phyloP scores from a whole-genome alignment of 192 early-diverging fungal genomes.

The Chytriomyces sp. region DNA sequence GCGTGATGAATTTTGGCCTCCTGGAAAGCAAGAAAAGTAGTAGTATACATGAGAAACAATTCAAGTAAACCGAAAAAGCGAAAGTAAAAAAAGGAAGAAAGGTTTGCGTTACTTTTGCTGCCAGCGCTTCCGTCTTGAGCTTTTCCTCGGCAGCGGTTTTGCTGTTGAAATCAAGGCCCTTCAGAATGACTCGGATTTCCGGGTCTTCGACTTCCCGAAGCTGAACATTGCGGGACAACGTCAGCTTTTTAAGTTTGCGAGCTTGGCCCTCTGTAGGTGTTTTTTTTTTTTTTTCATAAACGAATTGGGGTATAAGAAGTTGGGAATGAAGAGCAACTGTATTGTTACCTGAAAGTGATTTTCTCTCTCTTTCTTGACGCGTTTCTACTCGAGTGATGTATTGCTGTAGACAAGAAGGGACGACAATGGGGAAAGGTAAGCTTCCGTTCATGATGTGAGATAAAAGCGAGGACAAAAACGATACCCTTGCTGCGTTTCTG shows the following conservation, averaged over 20 bases:
- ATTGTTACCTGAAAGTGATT: slow-evolving; percentile 22
- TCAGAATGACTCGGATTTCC: slow-evolving; percentile 35
- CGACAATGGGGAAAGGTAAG: background rate
- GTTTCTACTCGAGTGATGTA: slow-evolving; percentile 29
- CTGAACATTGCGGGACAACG: slow-evolving; percentile 30
- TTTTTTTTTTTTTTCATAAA: background rate
- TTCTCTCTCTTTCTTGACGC: slow-evolving; percentile 31
- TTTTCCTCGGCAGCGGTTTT: slow-evolving; percentile 34
- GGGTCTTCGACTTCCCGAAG: slow-evolving; percentile 38
- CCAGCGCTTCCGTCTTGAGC: slow-evolving; percentile 10
- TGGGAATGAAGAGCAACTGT: background rate
- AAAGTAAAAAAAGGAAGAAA: background rate
- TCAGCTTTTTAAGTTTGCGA: slow-evolving; percentile 32
- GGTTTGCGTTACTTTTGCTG: slow-evolving; percentile 6
- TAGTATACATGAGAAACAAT: background rate
- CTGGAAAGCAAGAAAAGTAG: background rate
- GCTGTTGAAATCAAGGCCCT: slow-evolving; percentile 36
- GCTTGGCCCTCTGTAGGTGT: slow-evolving; percentile 27
- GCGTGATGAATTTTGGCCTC: slow-evolving; percentile 34
- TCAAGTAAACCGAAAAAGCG: background rate
- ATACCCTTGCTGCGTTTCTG: slow-evolving; percentile 29
- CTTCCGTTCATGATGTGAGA: background rate
- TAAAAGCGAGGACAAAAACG: too few relatives aligned
- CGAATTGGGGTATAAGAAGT: background rate
- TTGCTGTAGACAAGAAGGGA: background rate